These are phyloP conservation scores for Leccinum angustisporum DNA, from an alignment of 1,284 basidiomycete genomes.

Conservation along the genomic window DNA sequence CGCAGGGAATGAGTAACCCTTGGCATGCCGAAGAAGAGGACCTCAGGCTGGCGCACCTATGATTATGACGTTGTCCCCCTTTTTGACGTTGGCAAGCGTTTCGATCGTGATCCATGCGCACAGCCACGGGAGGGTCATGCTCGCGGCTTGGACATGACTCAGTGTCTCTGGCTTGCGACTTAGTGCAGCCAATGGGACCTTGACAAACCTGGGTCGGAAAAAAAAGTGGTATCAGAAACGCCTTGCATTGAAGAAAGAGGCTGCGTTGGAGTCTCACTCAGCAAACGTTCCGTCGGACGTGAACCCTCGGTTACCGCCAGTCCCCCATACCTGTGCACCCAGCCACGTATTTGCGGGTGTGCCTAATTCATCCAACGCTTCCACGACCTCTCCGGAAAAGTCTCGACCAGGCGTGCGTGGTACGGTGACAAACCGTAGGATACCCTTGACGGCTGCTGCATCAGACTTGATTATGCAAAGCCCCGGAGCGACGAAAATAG, in stretches of 20 bases:
- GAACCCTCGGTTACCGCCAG: slow-evolving; percentile 34
- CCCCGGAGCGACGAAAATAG: no score
- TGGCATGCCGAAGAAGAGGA: not conserved
- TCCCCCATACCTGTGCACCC: slow-evolving; percentile 36
- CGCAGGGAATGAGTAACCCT: not conserved
- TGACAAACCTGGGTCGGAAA: slow-evolving; percentile 24
- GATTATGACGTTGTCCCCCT: slow-evolving; percentile 35
- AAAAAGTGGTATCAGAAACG: not conserved
- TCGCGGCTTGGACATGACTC: slow-evolving; percentile 31
- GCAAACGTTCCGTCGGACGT: slow-evolving; percentile 35
- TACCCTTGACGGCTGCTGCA: slow-evolving; percentile 29
- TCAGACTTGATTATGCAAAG: slow-evolving; percentile 24
- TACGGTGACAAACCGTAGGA: slow-evolving; percentile 34
- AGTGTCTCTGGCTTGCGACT: slow-evolving; percentile 32
- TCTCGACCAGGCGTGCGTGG: slow-evolving; percentile 33
- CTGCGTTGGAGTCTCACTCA: slow-evolving; percentile 25
- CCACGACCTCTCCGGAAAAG: slow-evolving; percentile 36
- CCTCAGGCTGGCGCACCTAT: slow-evolving; percentile 20
- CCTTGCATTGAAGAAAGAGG: not conserved
- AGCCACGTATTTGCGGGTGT: slow-evolving; percentile 21
- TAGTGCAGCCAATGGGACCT: slow-evolving; percentile 30
- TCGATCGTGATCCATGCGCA: slow-evolving; percentile 39
- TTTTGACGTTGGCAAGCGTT: slow-evolving; percentile 34
- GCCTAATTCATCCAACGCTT: slow-evolving; percentile 31
- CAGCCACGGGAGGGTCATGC: slow-evolving; percentile 37